phyloP scores from a whole-genome alignment of 2,329 filamentous ascomycete genomes.

The Calonectria naviculata region DNA sequence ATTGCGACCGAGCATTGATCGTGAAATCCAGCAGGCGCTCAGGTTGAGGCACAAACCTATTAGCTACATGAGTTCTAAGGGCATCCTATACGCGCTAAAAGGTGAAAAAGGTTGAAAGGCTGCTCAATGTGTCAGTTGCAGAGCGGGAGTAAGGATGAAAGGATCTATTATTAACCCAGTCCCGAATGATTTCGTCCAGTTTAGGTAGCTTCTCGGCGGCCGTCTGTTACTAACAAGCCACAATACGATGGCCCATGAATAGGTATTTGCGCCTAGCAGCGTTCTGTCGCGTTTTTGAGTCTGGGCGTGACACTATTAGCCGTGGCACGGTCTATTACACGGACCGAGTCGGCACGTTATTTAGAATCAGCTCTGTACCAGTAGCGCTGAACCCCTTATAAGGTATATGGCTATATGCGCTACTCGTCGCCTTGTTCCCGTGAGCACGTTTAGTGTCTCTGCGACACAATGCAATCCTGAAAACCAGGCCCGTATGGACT shows the following conservation, averaged over 20 bases:
- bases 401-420: background rate
- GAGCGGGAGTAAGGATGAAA: background rate
- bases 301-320: background rate
- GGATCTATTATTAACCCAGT: background rate
- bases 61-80: background rate
- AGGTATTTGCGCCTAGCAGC: background rate
- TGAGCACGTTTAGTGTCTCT: background rate
- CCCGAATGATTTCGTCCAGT: background rate
- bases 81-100: background rate
- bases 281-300: background rate
- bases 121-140: background rate
- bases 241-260: background rate
- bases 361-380: background rate
- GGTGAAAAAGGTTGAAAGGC: background rate
- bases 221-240: background rate
- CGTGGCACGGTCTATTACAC: background rate
- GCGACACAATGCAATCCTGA: background rate
- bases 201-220: background rate
- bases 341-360: background rate
- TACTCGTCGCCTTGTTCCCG: background rate
- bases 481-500: background rate
- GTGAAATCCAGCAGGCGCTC: background rate
- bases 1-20: background rate
- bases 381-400: background rate
- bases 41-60: background rate